Base-by-base conservation (phyloP, 352 stramenopile species). In the Pythium inflatum region DNA sequence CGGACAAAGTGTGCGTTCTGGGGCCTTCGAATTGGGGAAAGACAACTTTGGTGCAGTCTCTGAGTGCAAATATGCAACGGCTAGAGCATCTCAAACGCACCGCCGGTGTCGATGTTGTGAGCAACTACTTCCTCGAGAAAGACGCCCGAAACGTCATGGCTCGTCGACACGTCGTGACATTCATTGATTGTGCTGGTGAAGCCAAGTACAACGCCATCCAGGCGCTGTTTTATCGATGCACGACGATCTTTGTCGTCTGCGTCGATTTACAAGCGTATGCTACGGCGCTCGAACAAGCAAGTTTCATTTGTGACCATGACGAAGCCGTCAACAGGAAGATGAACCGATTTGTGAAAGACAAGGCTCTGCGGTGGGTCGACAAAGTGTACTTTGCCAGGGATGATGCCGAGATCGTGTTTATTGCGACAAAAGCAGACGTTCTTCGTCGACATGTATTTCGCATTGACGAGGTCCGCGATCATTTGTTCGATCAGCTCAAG, bases 181-280 rank as follows among this genome's bases (percentile, higher is more conserved):
- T 59, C 27, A 41, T 25, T 22, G 51, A 59, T 27, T 59, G 16
- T 59, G 51, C 51, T 25, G 51, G 51, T 14, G 18, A 25, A 7
- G 24, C 16, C 2, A 59, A 59, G 51, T 59, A 59, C 33, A 25
- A 59, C 11, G 16, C 51, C 16, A 20, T 59, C 8, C 51, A 59
- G 30, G 24, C 25, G 3, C 25, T 40, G 51, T 40, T 43, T 40
- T 59, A 40, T 22, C 51, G 24, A 30, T 59, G 34, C n/a, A 22
- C 28, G 28, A 59, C 28, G 0, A 34, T 59, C 6, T 59, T 59
- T 43, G 5, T 59, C 28, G 6, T 59, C 25, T 59, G 51, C 20
- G 18, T 59, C 11, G 51, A 59, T 30, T 30, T 59, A 2, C 51
- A 59, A 25, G 51, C 51, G 51, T 59, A 59, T 30, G 51, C 51